Percentiles rank a stretch among this genome's conserved stretches.
Evolutionary conservation across 2,329 filamentous ascomycete species (phyloP).

Genomic region (Microdochium trichocladiopsis): DNA sequence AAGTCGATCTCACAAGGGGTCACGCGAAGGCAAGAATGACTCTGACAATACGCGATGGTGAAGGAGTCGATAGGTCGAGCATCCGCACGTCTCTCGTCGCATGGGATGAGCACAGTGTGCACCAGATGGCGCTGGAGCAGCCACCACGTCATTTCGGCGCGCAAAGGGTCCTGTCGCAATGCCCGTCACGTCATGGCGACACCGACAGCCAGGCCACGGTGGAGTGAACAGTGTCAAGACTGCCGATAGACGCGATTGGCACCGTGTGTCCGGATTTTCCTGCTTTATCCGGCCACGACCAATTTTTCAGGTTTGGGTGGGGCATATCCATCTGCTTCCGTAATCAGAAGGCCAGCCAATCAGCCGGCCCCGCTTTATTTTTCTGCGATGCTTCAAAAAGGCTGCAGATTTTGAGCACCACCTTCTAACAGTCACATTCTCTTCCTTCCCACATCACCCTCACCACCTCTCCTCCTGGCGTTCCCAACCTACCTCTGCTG

Average conservation of each 20-base stretch:
- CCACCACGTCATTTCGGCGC: no score
- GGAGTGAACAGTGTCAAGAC: no score
- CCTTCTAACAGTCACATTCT: background rate
- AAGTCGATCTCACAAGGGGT: no score
- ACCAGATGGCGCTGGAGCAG: no score
- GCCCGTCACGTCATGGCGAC: no score
- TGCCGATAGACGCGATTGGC: background rate
- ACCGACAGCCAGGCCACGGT: no score
- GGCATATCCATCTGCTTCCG: background rate
- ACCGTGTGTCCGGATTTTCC: background rate
- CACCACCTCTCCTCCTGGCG: background rate
- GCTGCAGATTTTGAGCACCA: conserved; percentile 20
- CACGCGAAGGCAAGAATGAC: no score
- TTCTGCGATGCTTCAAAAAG: conserved; percentile 8
- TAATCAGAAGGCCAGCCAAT: background rate
- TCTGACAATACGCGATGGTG: no score
- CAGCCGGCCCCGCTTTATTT: conserved; percentile 6
- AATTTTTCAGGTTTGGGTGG: background rate
- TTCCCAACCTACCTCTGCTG: background rate
- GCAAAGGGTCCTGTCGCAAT: no score
- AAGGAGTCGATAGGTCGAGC: no score
- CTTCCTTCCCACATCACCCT: conserved; percentile 11
- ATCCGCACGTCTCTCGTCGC: no score
- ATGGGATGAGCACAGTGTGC: no score
- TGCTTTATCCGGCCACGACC: background rate